Evolutionary conservation across 2,329 filamentous ascomycete species (phyloP).

Genomic region (Zymoseptoria pseudotritici): DNA sequence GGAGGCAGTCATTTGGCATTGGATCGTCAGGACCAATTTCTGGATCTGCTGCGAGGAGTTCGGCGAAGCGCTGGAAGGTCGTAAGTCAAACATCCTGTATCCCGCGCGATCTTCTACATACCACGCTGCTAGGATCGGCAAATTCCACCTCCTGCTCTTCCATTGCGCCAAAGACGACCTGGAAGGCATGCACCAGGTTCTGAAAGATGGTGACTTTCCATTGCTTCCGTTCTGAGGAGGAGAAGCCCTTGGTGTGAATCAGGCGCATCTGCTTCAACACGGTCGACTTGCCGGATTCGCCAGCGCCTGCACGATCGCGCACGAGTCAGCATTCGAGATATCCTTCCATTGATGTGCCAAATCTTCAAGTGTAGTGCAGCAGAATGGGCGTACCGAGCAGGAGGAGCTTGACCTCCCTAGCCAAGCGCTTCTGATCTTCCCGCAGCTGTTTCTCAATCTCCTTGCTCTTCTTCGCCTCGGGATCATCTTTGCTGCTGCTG

Average conservation of each 20-base stretch:
- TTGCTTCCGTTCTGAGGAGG: constrained; percentile 79
- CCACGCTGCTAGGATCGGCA: constrained; percentile 70
- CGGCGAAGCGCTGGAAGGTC: constrained; percentile 61
- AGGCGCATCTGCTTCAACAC: constrained; percentile 99
- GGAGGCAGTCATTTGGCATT: constrained; percentile 68
- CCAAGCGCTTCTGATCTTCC: constrained; percentile 77
- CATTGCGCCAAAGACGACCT: constrained; percentile 87
- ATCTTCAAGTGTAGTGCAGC: neutral
- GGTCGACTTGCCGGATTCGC: constrained; percentile 92
- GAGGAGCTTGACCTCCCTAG: constrained; percentile 86
- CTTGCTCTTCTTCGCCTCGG: constrained; percentile 43
- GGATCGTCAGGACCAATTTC: constrained; percentile 77
- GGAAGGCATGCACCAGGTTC: constrained; percentile 88
- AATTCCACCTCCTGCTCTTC: constrained; percentile 73
- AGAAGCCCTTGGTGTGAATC: constrained; percentile 90
- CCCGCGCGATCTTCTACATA: constrained; percentile 38
- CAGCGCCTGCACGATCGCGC: constrained; percentile 58
- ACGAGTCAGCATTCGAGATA: constrained; percentile 21
- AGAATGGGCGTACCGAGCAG: constrained; percentile 60
- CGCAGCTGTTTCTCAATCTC: constrained; percentile 84
- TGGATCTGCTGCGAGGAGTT: constrained; percentile 67
- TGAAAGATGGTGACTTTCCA: constrained; percentile 94
- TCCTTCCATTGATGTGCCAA: neutral
- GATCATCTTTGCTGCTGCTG: constrained; percentile 39
- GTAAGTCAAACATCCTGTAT: constrained; percentile 26